phyloP scores from a whole-genome alignment of 2,329 filamentous ascomycete species.

The Diaporthe sp. region DNA sequence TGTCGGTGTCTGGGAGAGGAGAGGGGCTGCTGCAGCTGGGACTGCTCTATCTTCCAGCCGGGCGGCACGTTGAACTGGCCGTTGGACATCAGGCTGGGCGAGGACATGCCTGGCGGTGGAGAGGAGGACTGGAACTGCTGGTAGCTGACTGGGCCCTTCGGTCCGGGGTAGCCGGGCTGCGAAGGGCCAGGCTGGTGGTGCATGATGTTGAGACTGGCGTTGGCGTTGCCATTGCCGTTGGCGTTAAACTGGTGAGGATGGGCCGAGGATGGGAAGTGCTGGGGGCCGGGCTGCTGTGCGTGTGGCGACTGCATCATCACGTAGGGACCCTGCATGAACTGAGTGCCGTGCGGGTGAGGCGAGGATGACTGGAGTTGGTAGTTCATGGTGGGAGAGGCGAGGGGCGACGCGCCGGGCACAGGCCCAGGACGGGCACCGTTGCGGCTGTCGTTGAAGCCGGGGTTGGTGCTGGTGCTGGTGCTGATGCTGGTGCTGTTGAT shows the following conservation, averaged over 20 bases:
- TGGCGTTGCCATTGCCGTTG: conserved; percentile 19
- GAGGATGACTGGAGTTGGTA: conserved; percentile 26
- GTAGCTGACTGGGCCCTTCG: conserved; percentile 30
- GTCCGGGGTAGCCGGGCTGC: conserved; percentile 12
- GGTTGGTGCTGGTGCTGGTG: neutral
- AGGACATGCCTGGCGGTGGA: conserved; percentile 40
- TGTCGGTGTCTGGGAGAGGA: conserved; percentile 49
- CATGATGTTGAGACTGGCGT: conserved; percentile 24
- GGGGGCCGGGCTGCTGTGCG: conserved; percentile 6
- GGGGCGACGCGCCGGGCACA: conserved; percentile 7
- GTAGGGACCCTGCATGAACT: conserved; percentile 31
- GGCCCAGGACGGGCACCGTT: conserved; percentile 7
- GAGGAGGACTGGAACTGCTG: conserved; percentile 30
- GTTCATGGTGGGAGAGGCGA: conserved; percentile 23
- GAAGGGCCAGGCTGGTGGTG: conserved; percentile 26
- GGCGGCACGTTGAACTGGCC: conserved; percentile 54
- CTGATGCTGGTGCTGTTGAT: neutral
- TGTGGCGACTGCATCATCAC: conserved; percentile 27
- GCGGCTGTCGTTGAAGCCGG: neutral
- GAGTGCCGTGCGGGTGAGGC: conserved; percentile 20
- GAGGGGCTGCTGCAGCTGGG: conserved; percentile 62
- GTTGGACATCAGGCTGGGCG: conserved; percentile 32
- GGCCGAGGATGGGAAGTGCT: conserved; percentile 19
- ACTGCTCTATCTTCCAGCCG: conserved; percentile 66
- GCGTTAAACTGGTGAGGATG: conserved; percentile 22